Percentiles rank a stretch among this genome's conserved stretches.
Evolutionary conservation across 441 rosid species (phyloP).

Genomic region (Dalechampia spathulata): DNA sequence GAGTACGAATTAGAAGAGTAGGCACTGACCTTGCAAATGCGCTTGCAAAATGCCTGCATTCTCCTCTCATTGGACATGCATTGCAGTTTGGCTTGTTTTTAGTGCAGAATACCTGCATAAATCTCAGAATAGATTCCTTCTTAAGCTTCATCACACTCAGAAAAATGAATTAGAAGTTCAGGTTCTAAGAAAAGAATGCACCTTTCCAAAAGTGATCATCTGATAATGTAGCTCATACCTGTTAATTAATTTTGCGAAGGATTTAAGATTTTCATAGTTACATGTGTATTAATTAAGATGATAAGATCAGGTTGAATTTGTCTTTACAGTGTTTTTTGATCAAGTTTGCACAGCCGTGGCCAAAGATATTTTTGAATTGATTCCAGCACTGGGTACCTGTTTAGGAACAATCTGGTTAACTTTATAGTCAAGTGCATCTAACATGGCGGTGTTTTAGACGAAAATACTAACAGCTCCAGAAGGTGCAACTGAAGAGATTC

Average conservation of each 20-base stretch:
- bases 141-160: constrained; percentile 9
- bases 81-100: constrained; percentile 93
- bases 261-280: constrained; percentile 12
- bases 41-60: constrained; percentile 97
- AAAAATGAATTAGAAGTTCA: constrained; percentile 3
- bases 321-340: constrained; percentile 77
- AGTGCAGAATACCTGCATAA: constrained; percentile 89
- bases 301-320: constrained; percentile 15
- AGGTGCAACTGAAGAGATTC: constrained; percentile 91
- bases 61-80: constrained; percentile 98
- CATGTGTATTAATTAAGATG: constrained; percentile 3
- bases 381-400: constrained; percentile 87
- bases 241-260: constrained; percentile 22
- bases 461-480: constrained; percentile 70
- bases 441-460: background rate
- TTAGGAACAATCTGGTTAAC: constrained; percentile 18
- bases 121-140: constrained; percentile 7
- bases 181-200: constrained; percentile 12
- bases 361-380: constrained; percentile 86
- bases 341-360: constrained; percentile 97
- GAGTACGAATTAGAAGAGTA: constrained; percentile 9
- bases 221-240: constrained; percentile 98
- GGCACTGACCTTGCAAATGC: constrained; percentile 85
- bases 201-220: constrained; percentile 98
- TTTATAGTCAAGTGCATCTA: background rate